Percentiles rank a stretch among this genome's conserved stretches.
Evolutionary conservation across 257 asterid species (phyloP).

Genomic region (Scutellaria minor): DNA sequence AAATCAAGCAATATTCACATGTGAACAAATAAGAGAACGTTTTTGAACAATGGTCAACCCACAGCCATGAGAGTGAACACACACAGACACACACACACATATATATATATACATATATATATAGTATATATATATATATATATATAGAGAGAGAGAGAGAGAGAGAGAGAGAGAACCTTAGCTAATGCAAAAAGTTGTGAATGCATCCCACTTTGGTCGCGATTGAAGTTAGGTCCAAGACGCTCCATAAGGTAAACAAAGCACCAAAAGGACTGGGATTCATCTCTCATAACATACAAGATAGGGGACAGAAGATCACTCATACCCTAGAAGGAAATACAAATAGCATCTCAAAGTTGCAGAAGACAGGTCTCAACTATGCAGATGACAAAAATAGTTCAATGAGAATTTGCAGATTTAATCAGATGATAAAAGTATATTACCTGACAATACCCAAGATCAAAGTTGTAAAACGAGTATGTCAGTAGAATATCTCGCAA

Average conservation of each 20-base stretch:
- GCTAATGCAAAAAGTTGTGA: constrained; percentile 95
- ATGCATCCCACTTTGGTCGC: constrained; percentile 99
- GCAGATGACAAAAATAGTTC: background rate
- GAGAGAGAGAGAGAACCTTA: constrained; percentile 62
- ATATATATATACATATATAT: too few relatives aligned
- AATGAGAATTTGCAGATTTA: constrained; percentile 16
- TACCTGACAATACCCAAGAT: constrained; percentile 99
- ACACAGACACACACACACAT: too few relatives aligned
- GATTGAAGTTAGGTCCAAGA: constrained; percentile 97
- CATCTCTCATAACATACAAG: constrained; percentile 86
- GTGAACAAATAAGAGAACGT: too few relatives aligned
- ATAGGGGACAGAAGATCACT: constrained; percentile 98
- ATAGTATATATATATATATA: too few relatives aligned
- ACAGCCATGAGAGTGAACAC: too few relatives aligned
- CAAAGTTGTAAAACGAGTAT: constrained; percentile 98
- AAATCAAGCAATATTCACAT: too few relatives aligned
- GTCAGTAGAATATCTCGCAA: constrained; percentile 91
- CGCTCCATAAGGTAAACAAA: constrained; percentile 90
- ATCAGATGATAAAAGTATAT: constrained; percentile 16
- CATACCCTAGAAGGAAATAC: constrained; percentile 73
- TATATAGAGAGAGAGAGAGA: background rate
- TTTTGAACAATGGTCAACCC: too few relatives aligned
- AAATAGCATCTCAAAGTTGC: constrained; percentile 29
- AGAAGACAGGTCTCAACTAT: constrained; percentile 19
- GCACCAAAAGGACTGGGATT: constrained; percentile 96